phyloP scores from a whole-genome alignment of 495 filamentous ascomycete species.

The Pyrenopolyporus hunteri region DNA sequence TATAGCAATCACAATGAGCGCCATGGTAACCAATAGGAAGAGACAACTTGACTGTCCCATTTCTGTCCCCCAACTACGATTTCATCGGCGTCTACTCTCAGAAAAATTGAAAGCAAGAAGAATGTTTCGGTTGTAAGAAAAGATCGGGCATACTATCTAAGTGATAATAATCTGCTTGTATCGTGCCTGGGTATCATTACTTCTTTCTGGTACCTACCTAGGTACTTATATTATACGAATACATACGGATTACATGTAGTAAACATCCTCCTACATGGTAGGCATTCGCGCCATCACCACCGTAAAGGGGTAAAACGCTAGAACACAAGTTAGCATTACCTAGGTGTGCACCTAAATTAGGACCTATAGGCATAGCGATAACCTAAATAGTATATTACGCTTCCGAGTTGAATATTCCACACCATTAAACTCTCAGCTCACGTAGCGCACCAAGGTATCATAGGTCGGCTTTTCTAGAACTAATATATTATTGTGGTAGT shows the following conservation, averaged over 20 bases:
- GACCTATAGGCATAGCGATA: background rate
- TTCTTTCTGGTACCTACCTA: too few relatives aligned
- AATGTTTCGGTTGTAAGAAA: background rate
- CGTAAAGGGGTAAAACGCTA: background rate
- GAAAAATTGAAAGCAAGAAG: background rate
- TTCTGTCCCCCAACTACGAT: background rate
- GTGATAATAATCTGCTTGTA: too few relatives aligned
- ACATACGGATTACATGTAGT: background rate
- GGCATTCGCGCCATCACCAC: background rate
- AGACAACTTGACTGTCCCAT: background rate
- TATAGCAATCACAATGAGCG: background rate
- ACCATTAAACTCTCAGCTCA: background rate
- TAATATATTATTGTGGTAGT: background rate
- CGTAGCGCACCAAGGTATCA: background rate
- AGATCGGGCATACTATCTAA: background rate
- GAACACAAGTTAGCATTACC: background rate
- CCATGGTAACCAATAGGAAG: background rate
- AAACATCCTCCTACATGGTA: background rate
- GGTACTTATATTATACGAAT: too few relatives aligned
- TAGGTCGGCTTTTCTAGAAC: too few relatives aligned
- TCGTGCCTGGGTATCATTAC: too few relatives aligned
- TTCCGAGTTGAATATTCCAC: background rate
- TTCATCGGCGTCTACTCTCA: background rate
- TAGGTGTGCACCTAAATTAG: too few relatives aligned
- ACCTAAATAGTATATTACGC: background rate